Base-by-base conservation (phyloP, 2,329 filamentous ascomycete species). In the Seiridium unicorne region DNA sequence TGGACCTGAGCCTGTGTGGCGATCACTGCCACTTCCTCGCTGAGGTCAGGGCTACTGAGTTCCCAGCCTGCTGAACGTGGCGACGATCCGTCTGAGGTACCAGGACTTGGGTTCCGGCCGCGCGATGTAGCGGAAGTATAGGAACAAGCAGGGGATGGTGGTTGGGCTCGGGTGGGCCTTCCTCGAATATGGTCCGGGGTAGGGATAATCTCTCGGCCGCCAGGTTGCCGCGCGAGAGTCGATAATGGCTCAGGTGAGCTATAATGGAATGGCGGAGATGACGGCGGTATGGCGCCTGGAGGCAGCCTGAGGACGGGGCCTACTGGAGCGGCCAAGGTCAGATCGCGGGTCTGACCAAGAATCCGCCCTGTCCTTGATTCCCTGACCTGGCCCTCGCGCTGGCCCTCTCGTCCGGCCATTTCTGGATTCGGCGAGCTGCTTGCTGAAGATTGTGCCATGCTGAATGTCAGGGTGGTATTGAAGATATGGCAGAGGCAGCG, bases 301-400 rank as follows among this genome's bases (percentile, higher is more conserved):
- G 9, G 18, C 10, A 31, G 9, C 8, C 11, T 31, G 49, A 36
- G n/a, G 49, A 35, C 49, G 34, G 18, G 32, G 10, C 11, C 49
- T 32, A 2, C 49, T 31, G 26, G 31, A 18, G 46, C 18, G n/a
- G 26, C 46, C 46, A 48, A 48, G 46, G 46, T 3, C 26, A 48
- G 46, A 42, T 13, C 7, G 13, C 7, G 38, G 13, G 13, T 69
- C 71, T 72, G 68, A 65, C 65, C 66, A 68, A 71, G 69, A 69
- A 72, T 68, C 61, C 72, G 72, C 65, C 69, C 67, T 55, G 69
- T 61, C 60, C 67, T 55, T 55, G 61, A 49, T 59, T 64, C 31
- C 8, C 34, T 11, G 38, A 35, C 47, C 49, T 56, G 57, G 62
- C 61, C 55, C 10, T 7, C 10, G 31, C 31, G 31, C 44, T n/a